Evolutionary conservation across 1,284 basidiomycete species (phyloP), one percentile per base, ranked within the genome.

Genomic region (Flammula alnicola): DNA sequence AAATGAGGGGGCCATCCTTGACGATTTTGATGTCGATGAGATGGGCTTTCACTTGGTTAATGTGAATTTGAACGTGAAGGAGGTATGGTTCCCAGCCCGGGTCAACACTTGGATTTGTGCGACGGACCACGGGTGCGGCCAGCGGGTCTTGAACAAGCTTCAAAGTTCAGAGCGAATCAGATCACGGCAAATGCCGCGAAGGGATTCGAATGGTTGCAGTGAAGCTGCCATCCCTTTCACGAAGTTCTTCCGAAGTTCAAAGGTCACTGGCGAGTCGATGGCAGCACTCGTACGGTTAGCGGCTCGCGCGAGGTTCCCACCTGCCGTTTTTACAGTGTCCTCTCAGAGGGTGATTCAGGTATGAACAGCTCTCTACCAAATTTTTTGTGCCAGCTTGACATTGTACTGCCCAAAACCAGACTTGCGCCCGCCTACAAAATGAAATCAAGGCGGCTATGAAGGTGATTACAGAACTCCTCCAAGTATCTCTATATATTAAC

Each of bases 391-490:
- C 5, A 20, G 20, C 26, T 12, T 45, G 41, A 44, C 27, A 6
- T 51, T 39, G 10, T 22, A 30, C 36, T 5, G 10, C 25, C 14
- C 11, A 12, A 20, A 22, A 37, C 19, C 40, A 79, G 81, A 77
- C 52, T 63, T 81, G 40, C 80, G 80, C 20, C 56, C 71, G 46
- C 68, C 66, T 85, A 26, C 60, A 72, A 41, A 58, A 60, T 37
- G 75, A 73, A 46, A 71, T 84, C 14, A 84, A 84, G 57, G 60
- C 63, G 23, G 81, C 85, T 11, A 83, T 88, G 83, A 87, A 84
- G 76, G 85, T 84, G 41, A 20, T 17, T 11, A 31, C 16, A 63
- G 41, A 2, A 11, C 26, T 39, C 8, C 17, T 22, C 37, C 4
- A 6, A 49, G 27, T 37, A 25, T 17, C 37, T 14, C 26, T 12